Conservation (phyloP, 768 basidiomycete species). For the Myochromella boudieri region DNA sequence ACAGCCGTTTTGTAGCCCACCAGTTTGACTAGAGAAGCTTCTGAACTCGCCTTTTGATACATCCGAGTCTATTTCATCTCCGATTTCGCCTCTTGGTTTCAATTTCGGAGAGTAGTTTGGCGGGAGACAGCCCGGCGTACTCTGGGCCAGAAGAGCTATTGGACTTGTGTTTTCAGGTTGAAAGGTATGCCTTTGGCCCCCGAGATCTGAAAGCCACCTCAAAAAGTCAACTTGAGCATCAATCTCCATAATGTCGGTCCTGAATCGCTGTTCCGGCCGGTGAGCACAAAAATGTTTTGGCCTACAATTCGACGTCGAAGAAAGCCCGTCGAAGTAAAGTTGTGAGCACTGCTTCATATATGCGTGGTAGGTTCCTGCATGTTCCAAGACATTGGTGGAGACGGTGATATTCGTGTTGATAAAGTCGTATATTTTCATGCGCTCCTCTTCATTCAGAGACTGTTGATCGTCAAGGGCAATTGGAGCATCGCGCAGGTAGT, state of each 20-base stretch:
- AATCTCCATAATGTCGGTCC: conserved; percentile 10
- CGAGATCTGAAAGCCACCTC: conserved; percentile 27
- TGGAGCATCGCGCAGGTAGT: conserved; percentile 16
- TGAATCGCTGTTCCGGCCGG: background rate
- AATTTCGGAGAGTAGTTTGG: too few species aligned
- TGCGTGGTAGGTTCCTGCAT: conserved; percentile 48
- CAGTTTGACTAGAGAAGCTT: too few species aligned
- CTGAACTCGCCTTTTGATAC: too few species aligned
- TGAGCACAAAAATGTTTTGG: conserved; percentile 3
- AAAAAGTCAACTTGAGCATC: conserved; percentile 25
- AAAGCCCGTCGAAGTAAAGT: conserved; percentile 46
- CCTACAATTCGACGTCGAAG: conserved; percentile 13
- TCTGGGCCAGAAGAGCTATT: too few species aligned
- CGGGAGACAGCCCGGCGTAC: too few species aligned
- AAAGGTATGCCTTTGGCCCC: conserved; percentile 1
- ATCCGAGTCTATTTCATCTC: too few species aligned
- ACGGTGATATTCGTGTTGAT: conserved; percentile 49
- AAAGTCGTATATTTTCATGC: conserved; percentile 49
- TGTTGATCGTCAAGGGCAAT: conserved; percentile 26
- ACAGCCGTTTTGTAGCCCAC: conserved; percentile 1
- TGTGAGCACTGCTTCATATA: conserved; percentile 49
- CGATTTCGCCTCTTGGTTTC: too few species aligned
- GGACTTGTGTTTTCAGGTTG: background rate
- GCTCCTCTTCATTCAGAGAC: conserved; percentile 43
- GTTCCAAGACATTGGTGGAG: conserved; percentile 46